Base-by-base conservation (phyloP, 305 asterid species). In the Solanum chacoense region DNA sequence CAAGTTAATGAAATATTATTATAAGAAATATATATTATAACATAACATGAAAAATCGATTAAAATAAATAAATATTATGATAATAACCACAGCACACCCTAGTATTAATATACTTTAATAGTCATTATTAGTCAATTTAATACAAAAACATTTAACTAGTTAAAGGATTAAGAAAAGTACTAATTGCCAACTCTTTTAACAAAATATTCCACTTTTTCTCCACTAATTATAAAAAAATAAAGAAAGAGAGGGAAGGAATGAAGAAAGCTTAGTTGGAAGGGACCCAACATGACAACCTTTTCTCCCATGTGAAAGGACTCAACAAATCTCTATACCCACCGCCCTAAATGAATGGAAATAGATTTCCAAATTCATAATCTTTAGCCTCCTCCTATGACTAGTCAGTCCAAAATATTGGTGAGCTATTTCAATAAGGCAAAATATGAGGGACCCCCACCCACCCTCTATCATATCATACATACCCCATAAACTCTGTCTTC, bases 251-350 rank as follows among this genome's bases (percentile, higher is more conserved):
- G 59, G 71, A 63, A 2, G 85, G 86, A 89, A 87, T 88, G 90
- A 89, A 91, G 90, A 92, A 92, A 89, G 91, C 89, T 93, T 93
- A 93, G 94, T 88, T 91, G 95, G 94, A 50, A 87, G 89, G 87
- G 94, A 91, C 87, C 96, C 94, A 89, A 93, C 91, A 80, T 67
- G 90, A 11, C 89, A 87, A 37, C 69, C 93, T 93, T 92, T 89
- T 85, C 89, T 90, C 94, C 94, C 91, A 93, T 93, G 94, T 89
- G 74, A 84, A 84, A 86, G 87, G 84, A 91, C 92, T 91, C 95
- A 76, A 76, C 91, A 90, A 87, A 89, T 91, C 87, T 90, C 92
- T 91, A 87, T 89, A 90, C 87, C 93, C 94, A 95, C 95, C 94
- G 89, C 93, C 96, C 93, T 87, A 87, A 92, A 84, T 90, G 59